Conservation (phyloP, 345 rosid species). For the Eucalyptus marginata region DNA sequence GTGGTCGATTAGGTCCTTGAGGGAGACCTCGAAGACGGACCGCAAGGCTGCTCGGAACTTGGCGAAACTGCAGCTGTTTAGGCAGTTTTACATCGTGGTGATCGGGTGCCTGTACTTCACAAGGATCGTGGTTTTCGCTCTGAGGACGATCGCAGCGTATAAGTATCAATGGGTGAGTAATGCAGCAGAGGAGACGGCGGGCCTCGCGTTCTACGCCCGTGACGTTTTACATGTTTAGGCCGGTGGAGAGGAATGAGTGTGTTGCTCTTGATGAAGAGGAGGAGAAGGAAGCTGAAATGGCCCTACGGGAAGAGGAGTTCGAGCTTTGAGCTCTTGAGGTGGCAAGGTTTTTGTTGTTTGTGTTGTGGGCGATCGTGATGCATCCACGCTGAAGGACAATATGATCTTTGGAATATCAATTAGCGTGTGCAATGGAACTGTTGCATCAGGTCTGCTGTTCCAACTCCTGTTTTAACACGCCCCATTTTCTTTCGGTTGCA, state of each 20-base stretch:
- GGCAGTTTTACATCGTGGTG: constrained; percentile 80
- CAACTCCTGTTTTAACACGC: not conserved
- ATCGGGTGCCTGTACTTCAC: constrained; percentile 81
- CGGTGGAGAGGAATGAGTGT: constrained; percentile 73
- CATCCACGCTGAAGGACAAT: not conserved
- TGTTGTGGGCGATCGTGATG: not conserved
- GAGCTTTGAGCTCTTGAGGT: constrained; percentile 43
- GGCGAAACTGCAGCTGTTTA: constrained; percentile 69
- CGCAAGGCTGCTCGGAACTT: constrained; percentile 79
- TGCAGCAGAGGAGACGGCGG: constrained; percentile 69
- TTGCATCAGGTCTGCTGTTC: not conserved
- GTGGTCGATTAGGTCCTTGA: constrained; percentile 73
- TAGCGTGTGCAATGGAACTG: not conserved
- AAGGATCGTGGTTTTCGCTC: constrained; percentile 74
- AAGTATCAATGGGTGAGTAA: constrained; percentile 82
- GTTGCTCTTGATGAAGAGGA: constrained; percentile 77
- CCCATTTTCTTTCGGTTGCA: not conserved
- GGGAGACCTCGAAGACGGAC: constrained; percentile 74
- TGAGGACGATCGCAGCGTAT: constrained; percentile 74
- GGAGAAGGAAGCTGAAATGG: constrained; percentile 78
- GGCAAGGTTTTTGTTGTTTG: not conserved
- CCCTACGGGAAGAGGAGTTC: constrained; percentile 69
- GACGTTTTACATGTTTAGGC: constrained; percentile 86
- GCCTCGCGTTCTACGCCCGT: constrained; percentile 48
- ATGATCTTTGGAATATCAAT: not conserved